These are phyloP conservation scores for Alternaria infectoria DNA, from an alignment of 2,329 filamentous ascomycete genomes.

Conservation along the genomic window DNA sequence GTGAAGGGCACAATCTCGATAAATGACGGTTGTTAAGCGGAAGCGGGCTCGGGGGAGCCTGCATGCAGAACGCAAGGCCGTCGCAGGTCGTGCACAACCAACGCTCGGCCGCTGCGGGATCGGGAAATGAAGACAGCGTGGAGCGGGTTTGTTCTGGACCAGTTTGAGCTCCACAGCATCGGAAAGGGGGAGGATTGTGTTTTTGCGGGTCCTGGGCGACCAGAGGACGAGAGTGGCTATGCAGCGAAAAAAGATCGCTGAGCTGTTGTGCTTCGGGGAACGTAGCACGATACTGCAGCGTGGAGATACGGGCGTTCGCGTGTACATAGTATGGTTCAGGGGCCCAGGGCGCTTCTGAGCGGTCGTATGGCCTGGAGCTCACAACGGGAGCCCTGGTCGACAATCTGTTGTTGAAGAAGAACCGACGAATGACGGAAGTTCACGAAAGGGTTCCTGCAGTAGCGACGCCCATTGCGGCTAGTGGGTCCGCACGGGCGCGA, in stretches of 20 bases:
- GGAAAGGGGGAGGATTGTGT: constrained; percentile 20
- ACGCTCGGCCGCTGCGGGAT: constrained; percentile 33
- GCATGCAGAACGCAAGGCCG: constrained; percentile 25
- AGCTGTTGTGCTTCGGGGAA: not conserved
- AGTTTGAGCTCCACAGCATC: constrained; percentile 16
- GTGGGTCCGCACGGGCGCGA: constrained; percentile 11
- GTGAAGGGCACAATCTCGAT: constrained; percentile 24
- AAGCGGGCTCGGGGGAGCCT: constrained; percentile 14
- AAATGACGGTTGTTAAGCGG: constrained; percentile 13
- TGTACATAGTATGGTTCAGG: constrained; percentile 20
- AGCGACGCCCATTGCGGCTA: constrained; percentile 10
- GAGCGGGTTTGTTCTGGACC: constrained; percentile 25
- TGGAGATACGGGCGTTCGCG: not conserved
- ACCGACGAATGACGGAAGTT: constrained; percentile 26
- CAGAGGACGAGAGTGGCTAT: not conserved
- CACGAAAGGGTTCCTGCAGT: constrained; percentile 30
- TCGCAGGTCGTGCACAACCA: constrained; percentile 30
- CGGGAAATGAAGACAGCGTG: constrained; percentile 41
- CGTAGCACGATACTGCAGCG: not conserved
- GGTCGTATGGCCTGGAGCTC: constrained; percentile 20
- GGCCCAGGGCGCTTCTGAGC: constrained; percentile 27
- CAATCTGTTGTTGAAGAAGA: constrained; percentile 19
- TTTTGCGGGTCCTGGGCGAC: constrained; percentile 7
- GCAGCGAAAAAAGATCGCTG: not conserved
- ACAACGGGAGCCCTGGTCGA: constrained; percentile 17